Percentiles rank a stretch among this genome's conserved stretches.
Conservation (phyloP, 2,329 filamentous ascomycete species). For the Rhynchosporium secalis region DNA sequence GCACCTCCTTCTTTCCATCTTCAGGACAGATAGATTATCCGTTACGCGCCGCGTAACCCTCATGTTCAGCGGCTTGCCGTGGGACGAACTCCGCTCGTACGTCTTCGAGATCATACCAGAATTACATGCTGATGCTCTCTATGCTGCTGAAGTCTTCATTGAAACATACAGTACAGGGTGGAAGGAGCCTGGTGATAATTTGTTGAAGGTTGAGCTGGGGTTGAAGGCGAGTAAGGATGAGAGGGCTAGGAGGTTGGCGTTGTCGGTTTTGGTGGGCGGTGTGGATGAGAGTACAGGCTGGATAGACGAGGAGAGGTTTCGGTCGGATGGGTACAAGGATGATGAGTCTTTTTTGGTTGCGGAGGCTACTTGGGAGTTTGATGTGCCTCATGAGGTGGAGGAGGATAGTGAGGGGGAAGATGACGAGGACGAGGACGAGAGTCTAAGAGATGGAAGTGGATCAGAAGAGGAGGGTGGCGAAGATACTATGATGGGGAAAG, state of each 20-base stretch:
- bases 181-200: constrained; percentile 13
- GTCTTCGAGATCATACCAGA: constrained; percentile 17
- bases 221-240: constrained; percentile 18
- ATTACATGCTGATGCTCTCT: constrained; percentile 21
- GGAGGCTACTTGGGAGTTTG: constrained; percentile 19
- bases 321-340: constrained; percentile 11
- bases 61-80: constrained; percentile 17
- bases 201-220: constrained; percentile 18
- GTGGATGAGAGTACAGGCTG: constrained; percentile 9
- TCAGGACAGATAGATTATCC: constrained; percentile 18
- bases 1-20: constrained; percentile 8
- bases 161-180: constrained; percentile 1
- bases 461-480: background rate
- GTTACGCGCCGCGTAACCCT: constrained; percentile 15
- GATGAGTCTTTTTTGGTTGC: constrained; percentile 18
- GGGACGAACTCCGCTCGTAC: constrained; percentile 10
- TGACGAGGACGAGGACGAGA: background rate
- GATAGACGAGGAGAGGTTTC: constrained; percentile 15
- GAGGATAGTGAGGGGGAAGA: constrained; percentile 12
- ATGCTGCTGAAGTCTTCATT: background rate
- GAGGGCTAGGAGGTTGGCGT: constrained; percentile 18
- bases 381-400: constrained; percentile 1
- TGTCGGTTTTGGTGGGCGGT: constrained; percentile 17
- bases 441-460: background rate
- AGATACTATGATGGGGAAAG: background rate